Base-by-base conservation (phyloP, 1,284 basidiomycete species). In the Trichosporon coremiiforme region DNA sequence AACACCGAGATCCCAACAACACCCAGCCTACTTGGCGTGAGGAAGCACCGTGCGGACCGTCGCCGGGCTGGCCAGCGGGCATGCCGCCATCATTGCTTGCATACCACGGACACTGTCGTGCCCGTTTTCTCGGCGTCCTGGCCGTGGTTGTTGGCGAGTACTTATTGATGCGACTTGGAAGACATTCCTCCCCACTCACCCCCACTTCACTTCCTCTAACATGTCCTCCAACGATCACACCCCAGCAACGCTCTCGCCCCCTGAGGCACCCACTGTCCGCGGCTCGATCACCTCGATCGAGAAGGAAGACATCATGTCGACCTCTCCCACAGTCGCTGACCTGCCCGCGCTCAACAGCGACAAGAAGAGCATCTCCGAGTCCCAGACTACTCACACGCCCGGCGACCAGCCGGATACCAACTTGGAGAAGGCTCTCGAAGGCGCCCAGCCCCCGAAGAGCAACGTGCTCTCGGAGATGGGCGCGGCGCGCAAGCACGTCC, bases 401-500 rank as follows among this genome's bases (percentile, higher is more conserved):
- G 57, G 31, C 31, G 57, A 33, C 9, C 7, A 22, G 57, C 29
- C n/a, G 29, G 1, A 15, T 2, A 31, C 7, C 17, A 20, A 62
- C 17, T 7, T 35, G 12, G 57, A 62, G 8, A 31, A 33, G 10
- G 57, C 17, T 7, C 57, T 13, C 8, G 31, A 62, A 17, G 31
- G 7, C 31, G 15, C 57, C 7, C 31, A n/a, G 4, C 6, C 15
- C 10, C 35, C 38, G 20, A 25, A 13, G 6, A 17, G 22, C 36
- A 77, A 75, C 38, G 72, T 69, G 0, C 73, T 82, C 15, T 67
- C 78, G 5, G n/a, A 65, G 13, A 66, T 82, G 20, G 72, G 75
- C 0, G 15, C 69, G 0, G 68, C 68, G 20, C 67, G 75, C 50
- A 82, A 82, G 72, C 75, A 67, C 65, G 36, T 80, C 33, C 74